Conservation (phyloP, 352 stramenopile species). For the Phytophthora crassamura region DNA sequence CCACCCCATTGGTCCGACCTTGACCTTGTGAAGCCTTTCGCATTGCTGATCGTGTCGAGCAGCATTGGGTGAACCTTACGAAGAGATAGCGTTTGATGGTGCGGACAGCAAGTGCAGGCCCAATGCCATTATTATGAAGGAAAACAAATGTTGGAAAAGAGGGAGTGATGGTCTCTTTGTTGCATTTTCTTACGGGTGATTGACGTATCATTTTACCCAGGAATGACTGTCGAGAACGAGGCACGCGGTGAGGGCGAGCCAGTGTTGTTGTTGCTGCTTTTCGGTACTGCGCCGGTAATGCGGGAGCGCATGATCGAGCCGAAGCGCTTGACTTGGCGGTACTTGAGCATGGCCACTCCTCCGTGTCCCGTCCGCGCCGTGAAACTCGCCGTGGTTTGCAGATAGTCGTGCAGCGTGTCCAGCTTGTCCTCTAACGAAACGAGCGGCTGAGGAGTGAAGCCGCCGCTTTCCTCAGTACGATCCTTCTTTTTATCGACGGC, state of each 20-base stretch:
- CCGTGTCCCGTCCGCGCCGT: conserved; percentile 15
- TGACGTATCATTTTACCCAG: conserved; percentile 13
- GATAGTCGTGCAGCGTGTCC: conserved; percentile 67
- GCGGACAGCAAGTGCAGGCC: no score
- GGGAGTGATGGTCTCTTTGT: conserved; percentile 2
- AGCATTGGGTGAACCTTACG: no score
- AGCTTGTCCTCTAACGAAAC: conserved; percentile 70
- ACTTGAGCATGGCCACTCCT: conserved; percentile 55
- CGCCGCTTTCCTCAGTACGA: conserved; percentile 37
- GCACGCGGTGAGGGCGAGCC: conserved; percentile 12
- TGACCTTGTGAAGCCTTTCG: no score
- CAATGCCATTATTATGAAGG: no score
- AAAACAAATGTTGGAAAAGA: background rate
- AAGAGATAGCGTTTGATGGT: no score
- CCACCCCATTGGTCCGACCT: conserved; percentile 9
- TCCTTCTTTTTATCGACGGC: conserved; percentile 38
- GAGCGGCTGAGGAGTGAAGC: conserved; percentile 53
- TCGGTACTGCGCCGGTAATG: conserved; percentile 22
- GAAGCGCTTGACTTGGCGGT: conserved; percentile 71
- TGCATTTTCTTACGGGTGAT: no score
- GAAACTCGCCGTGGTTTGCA: conserved; percentile 38
- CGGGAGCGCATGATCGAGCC: conserved; percentile 67
- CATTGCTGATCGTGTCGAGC: no score
- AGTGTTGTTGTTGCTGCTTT: conserved; percentile 12
- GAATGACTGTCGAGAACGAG: conserved; percentile 25